These are phyloP conservation scores for Candida dubliniensis DNA, from an alignment of 1,139 yeast species.

Conservation along the genomic window DNA sequence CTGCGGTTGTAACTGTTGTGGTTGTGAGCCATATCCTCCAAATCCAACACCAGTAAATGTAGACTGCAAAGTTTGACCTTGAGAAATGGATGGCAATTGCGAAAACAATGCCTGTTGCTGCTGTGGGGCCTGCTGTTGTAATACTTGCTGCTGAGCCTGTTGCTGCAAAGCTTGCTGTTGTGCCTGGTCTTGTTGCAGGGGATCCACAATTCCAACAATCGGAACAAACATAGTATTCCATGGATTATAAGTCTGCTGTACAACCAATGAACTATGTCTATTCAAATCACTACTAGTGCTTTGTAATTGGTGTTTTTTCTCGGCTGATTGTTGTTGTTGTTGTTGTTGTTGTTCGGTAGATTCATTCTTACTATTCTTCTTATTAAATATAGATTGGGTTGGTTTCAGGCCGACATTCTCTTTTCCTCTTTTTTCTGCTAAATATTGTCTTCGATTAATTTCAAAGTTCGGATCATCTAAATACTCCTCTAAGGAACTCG, in stretches of 20 bases:
- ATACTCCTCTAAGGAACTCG: constrained; percentile 84
- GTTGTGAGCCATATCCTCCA: constrained; percentile 49
- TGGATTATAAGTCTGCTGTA: constrained; percentile 47
- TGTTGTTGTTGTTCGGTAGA: constrained; percentile 15
- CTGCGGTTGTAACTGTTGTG: constrained; percentile 22
- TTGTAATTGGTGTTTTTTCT: constrained; percentile 13
- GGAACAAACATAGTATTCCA: constrained; percentile 31
- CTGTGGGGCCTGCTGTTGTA: constrained; percentile 15
- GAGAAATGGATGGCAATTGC: constrained; percentile 15
- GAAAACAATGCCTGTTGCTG: constrained; percentile 10
- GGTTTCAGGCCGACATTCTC: constrained; percentile 11
- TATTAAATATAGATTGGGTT: constrained; percentile 5
- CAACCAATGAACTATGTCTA: constrained; percentile 33
- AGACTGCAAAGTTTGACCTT: constrained; percentile 20
- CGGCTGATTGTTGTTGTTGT: constrained; percentile 1
- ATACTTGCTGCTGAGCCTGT: constrained; percentile 13
- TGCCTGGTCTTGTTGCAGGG: constrained; percentile 10
- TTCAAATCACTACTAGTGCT: background rate
- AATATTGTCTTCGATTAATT: constrained; percentile 70
- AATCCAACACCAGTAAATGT: constrained; percentile 58
- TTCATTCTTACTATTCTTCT: constrained; percentile 13
- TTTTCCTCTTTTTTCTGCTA: constrained; percentile 54
- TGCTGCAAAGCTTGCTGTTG: constrained; percentile 14
- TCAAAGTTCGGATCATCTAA: constrained; percentile 85
- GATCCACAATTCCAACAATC: constrained; percentile 17